Evolutionary conservation across 495 filamentous ascomycete genomes (phyloP), one percentile per base, ranked within the genome.

Genomic region (Penicillium coffeae): DNA sequence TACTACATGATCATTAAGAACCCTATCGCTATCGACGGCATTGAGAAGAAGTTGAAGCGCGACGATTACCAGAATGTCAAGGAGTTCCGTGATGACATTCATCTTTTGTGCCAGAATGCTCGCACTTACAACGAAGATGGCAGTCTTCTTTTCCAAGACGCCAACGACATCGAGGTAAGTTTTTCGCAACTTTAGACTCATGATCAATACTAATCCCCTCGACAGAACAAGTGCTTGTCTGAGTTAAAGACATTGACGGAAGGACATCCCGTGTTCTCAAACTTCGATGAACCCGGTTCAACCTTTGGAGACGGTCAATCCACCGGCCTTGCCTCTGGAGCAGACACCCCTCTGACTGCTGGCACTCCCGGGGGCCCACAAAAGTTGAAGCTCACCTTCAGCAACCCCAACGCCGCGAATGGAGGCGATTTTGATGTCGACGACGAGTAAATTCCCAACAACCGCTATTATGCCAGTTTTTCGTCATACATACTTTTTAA

Each of bases 121-220:
- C 76, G 88, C 59, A 91, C 85, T 5, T 98, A 93, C 70, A 98
- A 98, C 66, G 93, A 98, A 67, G 93, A 96, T 60, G 85, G 82
- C 34, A 96, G 90, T 69, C 66, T 89, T 48, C 77, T 98, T 38
- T 96, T 89, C 72, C 80, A 86, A 58, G 94, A 98, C 76, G 93
- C 90, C 37, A 90, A 90, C 62, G 71, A 84, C 36, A 96, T 98
- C 66, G 90, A 96, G 79, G 92, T 96, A 74, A 65, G 82, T 74
- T 43, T 41, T 14, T 21, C 6, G 4, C 10, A 8, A 12, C 15
- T 10, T 13, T 42, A 25, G 48, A 13, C 3, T 40, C 6, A 42
- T 19, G 7, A 16, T 46, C 45, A n/a, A 36, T 63, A 51, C 68
- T 75, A 45, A 73, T 55, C 21, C 35, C 50, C 20, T 33, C 52